Evolutionary conservation across 1,284 basidiomycete genomes (phyloP), one percentile per base, ranked within the genome.

Genomic region (Abortiporus biennis): DNA sequence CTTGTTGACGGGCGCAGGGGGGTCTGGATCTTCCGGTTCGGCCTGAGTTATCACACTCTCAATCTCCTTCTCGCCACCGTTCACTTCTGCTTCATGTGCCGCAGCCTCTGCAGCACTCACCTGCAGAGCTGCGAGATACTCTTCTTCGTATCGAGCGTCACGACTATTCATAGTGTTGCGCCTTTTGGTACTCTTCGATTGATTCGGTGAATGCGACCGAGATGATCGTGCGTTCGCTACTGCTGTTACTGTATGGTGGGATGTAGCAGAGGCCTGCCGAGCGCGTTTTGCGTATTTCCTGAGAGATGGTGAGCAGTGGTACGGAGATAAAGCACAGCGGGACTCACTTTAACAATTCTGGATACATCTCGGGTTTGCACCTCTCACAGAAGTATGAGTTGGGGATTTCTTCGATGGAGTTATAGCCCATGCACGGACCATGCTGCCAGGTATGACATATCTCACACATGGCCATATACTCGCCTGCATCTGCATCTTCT

Each of bases 401-500:
- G 44, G 84, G 83, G 23, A 89, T 78, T 55, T 85, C 84, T 47
- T 87, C 85, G 60, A 93, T 89, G 32, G 80, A 80, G 59, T 85
- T 80, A 62, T 91, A 91, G 38, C 95, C 95, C 82, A 99, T 93
- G 67, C 95, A 99, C 23, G 85, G 76, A 15, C 94, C 94, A 63
- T 99, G 95, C 65, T 99, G 95, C 95, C 95, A 99, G 48, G 92
- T 91, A 57, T 92, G 89, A 72, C 95, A 99, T 42, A 76, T 85
- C 68, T 99, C 95, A 67, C 95, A 99, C 64, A 94, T 89, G 40
- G 97, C 92, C 92, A 98, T 97, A 61, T 92, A 87, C 65, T 92
- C 91, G 38, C 85, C 86, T 51, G 84, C 78, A 54, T 84, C 82
- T 56, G 88, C 87, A 57, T 89, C 86, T 64, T n/a, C 33, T 15